Evolutionary conservation across 1,284 basidiomycete species (phyloP).

Genomic region (Cutaneotrichosporon sp.): DNA sequence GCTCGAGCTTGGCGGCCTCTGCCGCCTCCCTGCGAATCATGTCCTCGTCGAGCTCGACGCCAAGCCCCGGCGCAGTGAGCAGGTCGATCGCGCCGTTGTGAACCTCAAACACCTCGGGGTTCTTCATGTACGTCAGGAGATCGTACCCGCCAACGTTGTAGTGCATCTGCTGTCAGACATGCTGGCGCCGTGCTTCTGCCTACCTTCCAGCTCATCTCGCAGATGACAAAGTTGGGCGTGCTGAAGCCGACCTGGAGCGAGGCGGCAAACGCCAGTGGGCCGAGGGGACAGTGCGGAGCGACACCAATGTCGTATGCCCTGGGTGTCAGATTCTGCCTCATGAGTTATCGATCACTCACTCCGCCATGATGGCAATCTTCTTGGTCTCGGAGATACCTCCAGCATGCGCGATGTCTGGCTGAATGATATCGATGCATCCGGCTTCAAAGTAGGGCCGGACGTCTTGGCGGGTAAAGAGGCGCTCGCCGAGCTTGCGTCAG

Average conservation of each 20-base stretch:
- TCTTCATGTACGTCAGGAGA: conserved; percentile 58
- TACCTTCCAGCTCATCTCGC: conserved; percentile 47
- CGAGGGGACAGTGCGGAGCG: conserved; percentile 50
- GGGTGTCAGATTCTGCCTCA: background rate
- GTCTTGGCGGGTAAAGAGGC: conserved; percentile 63
- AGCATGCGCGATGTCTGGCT: conserved; percentile 60
- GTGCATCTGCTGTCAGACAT: conserved; percentile 54
- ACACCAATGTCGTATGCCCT: conserved; percentile 49
- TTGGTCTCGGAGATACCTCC: conserved; percentile 67
- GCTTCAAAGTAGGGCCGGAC: conserved; percentile 62
- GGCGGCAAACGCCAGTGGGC: conserved; percentile 68
- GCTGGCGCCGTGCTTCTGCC: background rate
- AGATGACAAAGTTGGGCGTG: conserved; percentile 50
- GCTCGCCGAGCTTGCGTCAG: conserved; percentile 56
- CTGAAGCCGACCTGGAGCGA: conserved; percentile 47
- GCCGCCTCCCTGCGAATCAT: conserved; percentile 56
- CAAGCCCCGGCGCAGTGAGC: conserved; percentile 60
- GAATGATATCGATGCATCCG: conserved; percentile 64
- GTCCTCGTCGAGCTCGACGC: conserved; percentile 63
- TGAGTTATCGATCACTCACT: conserved; percentile 35
- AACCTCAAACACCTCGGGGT: conserved; percentile 58
- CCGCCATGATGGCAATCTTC: conserved; percentile 63
- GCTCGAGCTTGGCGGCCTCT: conserved; percentile 44
- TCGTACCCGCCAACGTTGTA: conserved; percentile 65
- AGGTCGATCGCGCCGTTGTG: conserved; percentile 58